These are phyloP conservation scores for Fusarium fujikuroi DNA, from an alignment of 2,329 filamentous ascomycete species.

Conservation along the genomic window DNA sequence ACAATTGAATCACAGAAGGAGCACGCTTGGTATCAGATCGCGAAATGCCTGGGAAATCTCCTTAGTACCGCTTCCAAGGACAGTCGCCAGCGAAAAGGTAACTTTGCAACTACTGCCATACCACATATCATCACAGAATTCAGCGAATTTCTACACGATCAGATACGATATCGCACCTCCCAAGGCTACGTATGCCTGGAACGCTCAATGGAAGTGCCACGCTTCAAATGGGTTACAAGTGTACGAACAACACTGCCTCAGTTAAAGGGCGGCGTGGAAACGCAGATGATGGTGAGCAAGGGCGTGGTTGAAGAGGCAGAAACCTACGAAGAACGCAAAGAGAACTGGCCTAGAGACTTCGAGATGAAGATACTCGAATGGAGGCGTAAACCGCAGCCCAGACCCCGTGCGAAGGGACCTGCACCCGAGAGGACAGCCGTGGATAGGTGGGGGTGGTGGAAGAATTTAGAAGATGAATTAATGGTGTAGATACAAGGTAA, in stretches of 20 bases:
- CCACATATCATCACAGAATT: constrained; percentile 50
- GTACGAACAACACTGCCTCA: constrained; percentile 45
- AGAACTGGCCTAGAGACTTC: constrained; percentile 39
- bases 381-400: constrained; percentile 39
- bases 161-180: constrained; percentile 48
- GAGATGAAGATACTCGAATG: constrained; percentile 41
- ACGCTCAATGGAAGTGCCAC: constrained; percentile 33
- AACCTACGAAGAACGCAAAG: constrained; percentile 2
- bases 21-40: constrained; percentile 47
- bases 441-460: constrained; percentile 44
- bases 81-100: constrained; percentile 35
- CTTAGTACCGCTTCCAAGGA: constrained; percentile 41
- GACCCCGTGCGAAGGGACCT: constrained; percentile 27
- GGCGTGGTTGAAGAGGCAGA: constrained; percentile 23
- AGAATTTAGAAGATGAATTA: constrained; percentile 45
- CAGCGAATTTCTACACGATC: constrained; percentile 47
- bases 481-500: constrained; percentile 38
- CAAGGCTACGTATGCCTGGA: constrained; percentile 46
- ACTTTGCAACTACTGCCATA: constrained; percentile 37
- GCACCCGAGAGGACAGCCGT: constrained; percentile 37
- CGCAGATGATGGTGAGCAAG: constrained; percentile 18
- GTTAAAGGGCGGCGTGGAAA: constrained; percentile 27
- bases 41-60: constrained; percentile 43
- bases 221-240: constrained; percentile 38
- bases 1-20: constrained; percentile 48